Percentiles rank a stretch among this genome's conserved stretches.
Conservation (phyloP, 2,329 filamentous ascomycete genomes). For the Beauveria sp. region DNA sequence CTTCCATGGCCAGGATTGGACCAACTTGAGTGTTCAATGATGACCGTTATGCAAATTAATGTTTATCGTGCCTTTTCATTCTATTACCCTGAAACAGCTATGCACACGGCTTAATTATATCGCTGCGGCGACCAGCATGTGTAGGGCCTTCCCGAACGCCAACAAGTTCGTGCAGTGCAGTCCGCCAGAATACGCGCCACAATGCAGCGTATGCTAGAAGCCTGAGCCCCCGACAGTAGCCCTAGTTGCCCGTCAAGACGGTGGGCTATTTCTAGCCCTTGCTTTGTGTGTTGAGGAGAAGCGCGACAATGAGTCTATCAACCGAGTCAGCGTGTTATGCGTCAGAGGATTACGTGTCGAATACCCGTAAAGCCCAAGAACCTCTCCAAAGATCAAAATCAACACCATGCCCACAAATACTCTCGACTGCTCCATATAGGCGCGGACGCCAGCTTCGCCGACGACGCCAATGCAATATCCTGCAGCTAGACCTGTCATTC, state of each 20-base stretch:
- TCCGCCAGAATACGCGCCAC: not conserved
- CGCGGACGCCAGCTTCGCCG: constrained; percentile 85
- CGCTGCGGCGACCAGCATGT: not conserved
- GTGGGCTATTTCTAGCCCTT: constrained; percentile 40
- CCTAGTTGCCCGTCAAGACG: not conserved
- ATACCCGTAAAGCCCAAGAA: constrained; percentile 92
- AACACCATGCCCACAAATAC: constrained; percentile 98
- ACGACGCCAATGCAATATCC: constrained; percentile 96
- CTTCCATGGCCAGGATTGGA: not conserved
- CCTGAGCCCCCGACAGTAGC: not conserved
- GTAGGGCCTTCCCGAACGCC: not conserved
- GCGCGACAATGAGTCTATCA: constrained; percentile 75
- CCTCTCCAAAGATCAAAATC: constrained; percentile 97
- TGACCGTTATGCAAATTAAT: not conserved
- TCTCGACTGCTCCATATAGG: constrained; percentile 92
- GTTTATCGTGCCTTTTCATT: not conserved
- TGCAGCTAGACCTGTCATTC: constrained; percentile 84
- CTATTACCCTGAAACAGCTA: not conserved
- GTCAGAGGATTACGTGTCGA: constrained; percentile 23
- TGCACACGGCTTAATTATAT: not conserved
- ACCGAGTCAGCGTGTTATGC: not conserved
- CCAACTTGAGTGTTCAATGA: not conserved
- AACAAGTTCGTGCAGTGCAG: not conserved
- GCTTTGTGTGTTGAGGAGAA: constrained; percentile 87
- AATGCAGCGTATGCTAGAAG: not conserved